A percentile compares a stretch with the other conserved stretches of the same genome.
phyloP scores from a whole-genome alignment of 1,284 basidiomycete genomes.

The Pyrrhoderma lamaoense region DNA sequence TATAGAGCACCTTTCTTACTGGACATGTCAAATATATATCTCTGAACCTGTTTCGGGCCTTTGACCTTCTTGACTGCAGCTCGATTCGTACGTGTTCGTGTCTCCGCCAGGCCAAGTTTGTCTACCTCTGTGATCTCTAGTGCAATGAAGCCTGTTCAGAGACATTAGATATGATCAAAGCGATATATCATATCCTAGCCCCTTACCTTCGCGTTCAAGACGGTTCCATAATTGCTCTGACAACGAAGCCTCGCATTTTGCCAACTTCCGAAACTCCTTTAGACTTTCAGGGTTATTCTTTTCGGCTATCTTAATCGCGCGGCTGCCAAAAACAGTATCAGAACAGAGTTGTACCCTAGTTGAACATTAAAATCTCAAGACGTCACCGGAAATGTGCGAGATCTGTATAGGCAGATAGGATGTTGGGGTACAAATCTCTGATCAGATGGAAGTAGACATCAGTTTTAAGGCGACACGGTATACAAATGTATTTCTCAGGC shows the following conservation, averaged over 20 bases:
- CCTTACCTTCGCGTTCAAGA: constrained; percentile 60
- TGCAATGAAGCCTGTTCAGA: constrained; percentile 50
- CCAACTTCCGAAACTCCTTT: constrained; percentile 46
- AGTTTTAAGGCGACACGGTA: constrained; percentile 59
- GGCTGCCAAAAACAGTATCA: constrained; percentile 34
- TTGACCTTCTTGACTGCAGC: constrained; percentile 35
- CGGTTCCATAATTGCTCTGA: constrained; percentile 58
- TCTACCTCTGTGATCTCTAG: constrained; percentile 43
- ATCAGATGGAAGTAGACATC: constrained; percentile 65
- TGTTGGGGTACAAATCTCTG: constrained; percentile 47
- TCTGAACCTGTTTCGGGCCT: constrained; percentile 45
- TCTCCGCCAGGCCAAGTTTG: constrained; percentile 42
- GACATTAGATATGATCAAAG: not conserved
- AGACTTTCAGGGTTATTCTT: constrained; percentile 38
- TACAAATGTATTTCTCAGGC: constrained; percentile 53
- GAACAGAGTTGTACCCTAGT: not conserved
- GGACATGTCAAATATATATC: constrained; percentile 48
- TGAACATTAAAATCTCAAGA: not conserved
- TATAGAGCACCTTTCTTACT: constrained; percentile 42
- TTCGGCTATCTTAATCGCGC: constrained; percentile 68
- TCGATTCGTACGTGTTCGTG: constrained; percentile 27
- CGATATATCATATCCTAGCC: not conserved
- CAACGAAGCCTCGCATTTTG: constrained; percentile 49
- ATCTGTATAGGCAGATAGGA: constrained; percentile 56
- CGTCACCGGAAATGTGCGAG: constrained; percentile 60